Base-by-base conservation (phyloP, 352 stramenopile species). In the Blastocystis sp. region DNA sequence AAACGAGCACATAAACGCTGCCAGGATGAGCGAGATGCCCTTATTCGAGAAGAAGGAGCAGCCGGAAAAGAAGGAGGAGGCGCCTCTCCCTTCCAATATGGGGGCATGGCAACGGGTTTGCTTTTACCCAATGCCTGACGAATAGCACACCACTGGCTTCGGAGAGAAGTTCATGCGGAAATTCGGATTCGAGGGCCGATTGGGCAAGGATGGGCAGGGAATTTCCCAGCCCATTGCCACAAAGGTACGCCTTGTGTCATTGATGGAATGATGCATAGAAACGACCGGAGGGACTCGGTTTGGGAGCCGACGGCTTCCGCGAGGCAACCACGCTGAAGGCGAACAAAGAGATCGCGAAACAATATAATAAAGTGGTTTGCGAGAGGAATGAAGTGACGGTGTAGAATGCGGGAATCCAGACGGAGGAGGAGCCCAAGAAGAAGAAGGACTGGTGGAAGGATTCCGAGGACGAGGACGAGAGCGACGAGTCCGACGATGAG, bases 161-260 rank as follows among this genome's bases (percentile, higher is more conserved):
- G 69, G 69, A 79, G 69, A 62, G n/a, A 62, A 79, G 43, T 79
- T 79, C n/a, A 79, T 79, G 69, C 17, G 69, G 43, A 79, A 79
- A 52, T 17, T 79, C 10, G 69, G 69, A 17, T 79, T 79, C 62
- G 52, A 61, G 14, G 69, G 69, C 19, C 69, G 69, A 64, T 64
- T 79, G n/a, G 69, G 69, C 11, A 79, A 79, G 38, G 69, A 79
- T 79, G 69, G 69, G 11, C 69, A 79, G 23, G 69, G 69, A 60
- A 79, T 79, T 61, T 3, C 69, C 17, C 34, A 79, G n/a, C 69
- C 69, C 19, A 79, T 79, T 61, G 69, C 69, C 21, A 79, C 69
- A 61, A 79, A 79, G 43, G 69, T 79, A 79, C 43, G 1, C 14
- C 1, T 1, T 0, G 34, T 10, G 2, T 76, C 65, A 23, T 28